phyloP scores from a whole-genome alignment of 305 asterid genomes.

The Rubia occidens region DNA sequence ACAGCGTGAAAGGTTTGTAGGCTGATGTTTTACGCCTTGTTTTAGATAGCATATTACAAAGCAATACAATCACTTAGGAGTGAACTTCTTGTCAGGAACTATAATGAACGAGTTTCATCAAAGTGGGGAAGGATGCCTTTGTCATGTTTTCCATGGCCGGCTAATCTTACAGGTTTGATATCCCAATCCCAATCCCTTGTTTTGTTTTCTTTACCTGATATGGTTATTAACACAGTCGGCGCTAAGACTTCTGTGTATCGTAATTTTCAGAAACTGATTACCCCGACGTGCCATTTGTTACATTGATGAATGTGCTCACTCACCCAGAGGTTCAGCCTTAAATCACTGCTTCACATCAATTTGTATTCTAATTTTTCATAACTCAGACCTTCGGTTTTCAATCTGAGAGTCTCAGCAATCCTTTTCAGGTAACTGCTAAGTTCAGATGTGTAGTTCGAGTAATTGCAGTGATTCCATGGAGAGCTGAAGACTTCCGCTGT shows the following conservation, averaged over 20 bases:
- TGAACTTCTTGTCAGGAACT: conserved; percentile 28
- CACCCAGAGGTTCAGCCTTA: conserved; percentile 46
- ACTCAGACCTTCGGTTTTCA: neutral
- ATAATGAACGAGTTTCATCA: conserved; percentile 39
- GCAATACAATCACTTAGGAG: neutral
- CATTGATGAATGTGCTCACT: conserved; percentile 65
- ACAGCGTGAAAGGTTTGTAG: conserved; percentile 47
- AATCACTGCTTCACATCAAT: neutral
- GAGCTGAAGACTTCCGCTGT: conserved; percentile 37
- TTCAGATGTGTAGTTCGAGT: conserved; percentile 63
- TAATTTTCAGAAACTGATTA: conserved; percentile 46
- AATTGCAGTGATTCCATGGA: conserved; percentile 57
- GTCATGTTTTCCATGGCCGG: conserved; percentile 56
- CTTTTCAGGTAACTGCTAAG: conserved; percentile 46
- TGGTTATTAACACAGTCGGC: conserved; percentile 14
- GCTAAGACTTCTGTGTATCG: conserved; percentile 13
- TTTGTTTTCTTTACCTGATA: conserved; percentile 15
- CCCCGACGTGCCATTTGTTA: conserved; percentile 44
- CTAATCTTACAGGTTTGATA: conserved; percentile 47
- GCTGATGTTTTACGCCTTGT: conserved; percentile 7
- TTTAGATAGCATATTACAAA: neutral
- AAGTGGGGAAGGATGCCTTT: conserved; percentile 58
- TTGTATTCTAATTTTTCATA: neutral
- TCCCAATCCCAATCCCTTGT: conserved; percentile 11
- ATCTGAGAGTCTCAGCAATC: conserved; percentile 9